Evolutionary conservation across 176 grass and related monocot species (phyloP).

Genomic region (Oryza coarctata): DNA sequence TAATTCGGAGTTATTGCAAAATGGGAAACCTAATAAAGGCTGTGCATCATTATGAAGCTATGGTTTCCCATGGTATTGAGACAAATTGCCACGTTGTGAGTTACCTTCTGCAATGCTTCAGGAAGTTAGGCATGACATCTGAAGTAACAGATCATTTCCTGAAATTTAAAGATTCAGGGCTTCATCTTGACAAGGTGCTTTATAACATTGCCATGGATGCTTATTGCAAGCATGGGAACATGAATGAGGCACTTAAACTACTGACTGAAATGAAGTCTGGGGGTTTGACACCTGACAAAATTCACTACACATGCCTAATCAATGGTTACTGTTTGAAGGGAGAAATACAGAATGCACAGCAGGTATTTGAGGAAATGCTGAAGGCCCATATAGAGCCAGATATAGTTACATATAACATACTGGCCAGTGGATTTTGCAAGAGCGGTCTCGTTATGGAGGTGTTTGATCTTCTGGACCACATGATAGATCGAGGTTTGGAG

Average conservation of each 20-base stretch:
- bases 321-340: constrained; percentile 67
- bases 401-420: constrained; percentile 61
- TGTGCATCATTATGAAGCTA: constrained; percentile 55
- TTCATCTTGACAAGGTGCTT: constrained; percentile 55
- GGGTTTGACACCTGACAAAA: constrained; percentile 62
- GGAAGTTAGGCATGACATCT: constrained; percentile 48
- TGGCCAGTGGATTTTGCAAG: constrained; percentile 57
- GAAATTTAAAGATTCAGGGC: constrained; percentile 56
- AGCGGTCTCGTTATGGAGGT: constrained; percentile 62
- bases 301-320: constrained; percentile 83
- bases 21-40: constrained; percentile 49
- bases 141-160: constrained; percentile 52
- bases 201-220: constrained; percentile 70
- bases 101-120: constrained; percentile 57
- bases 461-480: constrained; percentile 67
- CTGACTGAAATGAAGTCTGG: constrained; percentile 64
- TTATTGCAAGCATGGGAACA: constrained; percentile 55
- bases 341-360: constrained; percentile 58
- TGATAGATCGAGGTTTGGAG: constrained; percentile 58
- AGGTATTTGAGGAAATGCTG: constrained; percentile 64
- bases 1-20: constrained; percentile 65
- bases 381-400: constrained; percentile 67
- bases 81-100: constrained; percentile 47
- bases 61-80: constrained; percentile 55
- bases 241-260: constrained; percentile 58